phyloP scores from a whole-genome alignment of 371 early-diverging fungal genomes.

The Neoconidiobolus thromboides region DNA sequence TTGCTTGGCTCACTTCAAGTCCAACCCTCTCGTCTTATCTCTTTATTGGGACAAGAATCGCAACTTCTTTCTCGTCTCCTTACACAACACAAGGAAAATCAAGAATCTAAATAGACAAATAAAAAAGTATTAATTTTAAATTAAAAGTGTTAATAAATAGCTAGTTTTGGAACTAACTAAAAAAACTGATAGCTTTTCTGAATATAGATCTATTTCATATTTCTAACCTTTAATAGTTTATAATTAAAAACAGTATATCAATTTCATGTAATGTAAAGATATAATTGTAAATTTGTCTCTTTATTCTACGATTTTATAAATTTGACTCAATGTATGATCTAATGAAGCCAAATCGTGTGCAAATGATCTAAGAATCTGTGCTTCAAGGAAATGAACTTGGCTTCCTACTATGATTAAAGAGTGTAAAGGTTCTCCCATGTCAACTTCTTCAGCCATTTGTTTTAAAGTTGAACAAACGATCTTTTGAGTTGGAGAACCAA shows the following conservation, averaged over 20 bases:
- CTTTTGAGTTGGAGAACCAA: slow-evolving; percentile 61
- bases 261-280: too few species aligned
- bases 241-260: too few species aligned
- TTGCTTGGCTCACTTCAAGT: not conserved
- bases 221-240: too few species aligned
- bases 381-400: slow-evolving; percentile 86
- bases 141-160: too few species aligned
- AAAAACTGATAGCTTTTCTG: too few species aligned
- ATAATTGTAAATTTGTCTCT: too few species aligned
- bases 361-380: slow-evolving; percentile 58
- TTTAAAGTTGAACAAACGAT: slow-evolving; percentile 73
- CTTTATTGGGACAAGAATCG: not conserved
- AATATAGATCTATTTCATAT: too few species aligned
- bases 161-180: too few species aligned
- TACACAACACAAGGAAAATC: not conserved
- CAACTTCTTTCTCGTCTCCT: not conserved
- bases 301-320: too few species aligned
- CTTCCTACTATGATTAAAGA: slow-evolving; percentile 83
- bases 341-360: slow-evolving; percentile 32
- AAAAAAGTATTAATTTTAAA: too few species aligned
- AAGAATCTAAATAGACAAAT: too few species aligned
- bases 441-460: slow-evolving; percentile 40
- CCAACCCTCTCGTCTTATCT: not conserved
- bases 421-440: slow-evolving; percentile 95
- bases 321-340: too few species aligned